phyloP scores from a whole-genome alignment of 2,329 filamentous ascomycete genomes.

The Diplodia corticola region DNA sequence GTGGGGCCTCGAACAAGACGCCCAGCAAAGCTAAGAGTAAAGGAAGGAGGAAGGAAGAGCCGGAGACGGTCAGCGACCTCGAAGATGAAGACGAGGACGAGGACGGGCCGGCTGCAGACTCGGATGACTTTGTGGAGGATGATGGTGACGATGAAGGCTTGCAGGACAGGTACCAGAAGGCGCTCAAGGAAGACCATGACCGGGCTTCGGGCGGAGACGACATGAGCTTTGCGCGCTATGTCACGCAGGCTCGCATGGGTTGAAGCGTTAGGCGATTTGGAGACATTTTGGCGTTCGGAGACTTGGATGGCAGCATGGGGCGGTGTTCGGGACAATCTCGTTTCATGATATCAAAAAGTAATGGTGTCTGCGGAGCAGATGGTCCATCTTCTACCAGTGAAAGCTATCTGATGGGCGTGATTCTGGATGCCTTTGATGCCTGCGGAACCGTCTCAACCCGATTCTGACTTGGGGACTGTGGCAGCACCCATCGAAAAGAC shows the following conservation, averaged over 20 bases:
- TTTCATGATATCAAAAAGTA: neutral
- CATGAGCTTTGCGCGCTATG: constrained; percentile 54
- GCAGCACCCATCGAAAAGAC: too few species aligned
- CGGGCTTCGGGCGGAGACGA: constrained; percentile 46
- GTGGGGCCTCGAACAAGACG: constrained; percentile 30
- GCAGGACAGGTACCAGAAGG: constrained; percentile 73
- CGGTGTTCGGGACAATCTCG: neutral
- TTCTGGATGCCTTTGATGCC: neutral
- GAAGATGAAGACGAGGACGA: constrained; percentile 54
- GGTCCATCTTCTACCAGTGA: neutral
- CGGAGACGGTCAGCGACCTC: constrained; percentile 53
- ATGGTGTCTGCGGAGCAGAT: neutral
- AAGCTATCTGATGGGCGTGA: neutral
- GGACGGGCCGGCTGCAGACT: constrained; percentile 50
- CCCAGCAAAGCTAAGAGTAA: constrained; percentile 34
- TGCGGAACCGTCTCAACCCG: neutral
- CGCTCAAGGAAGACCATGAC: constrained; percentile 58
- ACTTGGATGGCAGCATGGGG: constrained; percentile 9
- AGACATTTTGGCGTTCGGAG: constrained; percentile 11
- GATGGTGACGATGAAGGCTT: constrained; percentile 63
- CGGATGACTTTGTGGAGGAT: constrained; percentile 57
- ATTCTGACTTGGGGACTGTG: too few species aligned
- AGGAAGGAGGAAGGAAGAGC: constrained; percentile 43
- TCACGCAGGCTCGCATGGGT: constrained; percentile 36
- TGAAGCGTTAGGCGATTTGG: neutral